Evolutionary conservation across 768 basidiomycete genomes (phyloP), one percentile per base, ranked within the genome.

Genomic region (Suillus sp.): DNA sequence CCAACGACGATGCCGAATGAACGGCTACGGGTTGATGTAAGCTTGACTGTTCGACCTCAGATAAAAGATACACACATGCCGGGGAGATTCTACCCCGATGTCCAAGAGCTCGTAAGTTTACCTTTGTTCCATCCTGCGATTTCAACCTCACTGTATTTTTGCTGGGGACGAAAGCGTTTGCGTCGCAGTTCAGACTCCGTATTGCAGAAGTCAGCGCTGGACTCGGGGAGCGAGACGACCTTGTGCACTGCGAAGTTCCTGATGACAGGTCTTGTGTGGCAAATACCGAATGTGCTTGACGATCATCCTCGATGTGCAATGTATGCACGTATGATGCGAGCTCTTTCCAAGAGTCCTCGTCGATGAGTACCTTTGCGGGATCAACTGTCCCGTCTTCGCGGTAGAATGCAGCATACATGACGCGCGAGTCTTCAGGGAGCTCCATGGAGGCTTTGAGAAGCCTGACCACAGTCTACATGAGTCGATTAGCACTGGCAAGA

Each of bases 271-370:
- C 60, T 25, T 35, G 66, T 10, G 64, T 61, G 8, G 66, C 51
- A 20, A 57, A 57, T 38, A 40, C 18, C 37, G 56, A 57, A 40
- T 27, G 25, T 14, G 34, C 37, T 40, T 51, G 60, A 27, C 66
- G 73, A 11, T 32, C 30, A 5, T 32, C 30, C 30, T 32, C 30
- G 30, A 32, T 32, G 30, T 32, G 30, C 5, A 32, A 5, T 32
- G 30, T 32, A 32, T 32, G 30, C 30, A 75, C 61, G 30, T 75
- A 74, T 34, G 75, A 70, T 0, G 61, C 74, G 27, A 76, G 71
- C 37, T 76, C 74, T 18, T 67, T 70, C 75, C 74, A 75, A 35
- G 74, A 75, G 51, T 74, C 72, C 27, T 76, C 74, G 30, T 75
- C 74, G 25, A 75, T 51, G 25, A 68, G 60, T n/a, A 67, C 66